Evolutionary conservation across 108 stramenopile species (phyloP).

Genomic region (Cyclostephanos tholiformis): DNA sequence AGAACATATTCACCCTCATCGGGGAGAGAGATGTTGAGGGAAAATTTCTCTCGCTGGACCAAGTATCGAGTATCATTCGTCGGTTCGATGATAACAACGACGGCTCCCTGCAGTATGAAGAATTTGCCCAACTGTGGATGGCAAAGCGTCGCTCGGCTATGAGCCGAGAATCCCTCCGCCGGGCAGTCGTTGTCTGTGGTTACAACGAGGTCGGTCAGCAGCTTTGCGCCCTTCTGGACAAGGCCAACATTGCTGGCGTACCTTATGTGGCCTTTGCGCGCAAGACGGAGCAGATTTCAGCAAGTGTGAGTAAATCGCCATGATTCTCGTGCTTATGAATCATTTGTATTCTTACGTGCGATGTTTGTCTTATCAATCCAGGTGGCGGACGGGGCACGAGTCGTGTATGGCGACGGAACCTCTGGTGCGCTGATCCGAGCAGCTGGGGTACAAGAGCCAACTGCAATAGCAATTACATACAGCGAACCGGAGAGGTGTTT

Average conservation of each 20-base stretch:
- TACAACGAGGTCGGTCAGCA: slow-evolving; percentile 59
- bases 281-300: slow-evolving; percentile 56
- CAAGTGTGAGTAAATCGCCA: slow-evolving; percentile 33
- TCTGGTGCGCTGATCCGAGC: slow-evolving; percentile 55
- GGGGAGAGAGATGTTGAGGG: slow-evolving; percentile 59
- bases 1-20: slow-evolving; percentile 43
- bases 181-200: slow-evolving; percentile 61
- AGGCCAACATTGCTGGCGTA: slow-evolving; percentile 39
- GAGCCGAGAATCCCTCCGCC: slow-evolving; percentile 44
- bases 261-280: slow-evolving; percentile 65
- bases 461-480: slow-evolving; percentile 65
- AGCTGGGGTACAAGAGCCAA: slow-evolving; percentile 65
- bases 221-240: slow-evolving; percentile 44
- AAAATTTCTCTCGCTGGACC: slow-evolving; percentile 52
- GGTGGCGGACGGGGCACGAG: slow-evolving; percentile 52
- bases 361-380: not conserved
- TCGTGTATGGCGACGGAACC: slow-evolving; percentile 74
- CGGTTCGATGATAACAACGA: slow-evolving; percentile 51
- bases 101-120: slow-evolving; percentile 51
- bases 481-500: slow-evolving; percentile 47
- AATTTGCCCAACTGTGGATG: slow-evolving; percentile 53
- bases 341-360: not conserved
- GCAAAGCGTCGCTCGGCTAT: slow-evolving; percentile 51
- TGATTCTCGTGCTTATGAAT: slow-evolving; percentile 28
- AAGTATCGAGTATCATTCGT: slow-evolving; percentile 45